A percentile compares a stretch with the other conserved stretches of the same genome.
Evolutionary conservation across 306 rosid genomes (phyloP).

Genomic region (Benincasa hispida): DNA sequence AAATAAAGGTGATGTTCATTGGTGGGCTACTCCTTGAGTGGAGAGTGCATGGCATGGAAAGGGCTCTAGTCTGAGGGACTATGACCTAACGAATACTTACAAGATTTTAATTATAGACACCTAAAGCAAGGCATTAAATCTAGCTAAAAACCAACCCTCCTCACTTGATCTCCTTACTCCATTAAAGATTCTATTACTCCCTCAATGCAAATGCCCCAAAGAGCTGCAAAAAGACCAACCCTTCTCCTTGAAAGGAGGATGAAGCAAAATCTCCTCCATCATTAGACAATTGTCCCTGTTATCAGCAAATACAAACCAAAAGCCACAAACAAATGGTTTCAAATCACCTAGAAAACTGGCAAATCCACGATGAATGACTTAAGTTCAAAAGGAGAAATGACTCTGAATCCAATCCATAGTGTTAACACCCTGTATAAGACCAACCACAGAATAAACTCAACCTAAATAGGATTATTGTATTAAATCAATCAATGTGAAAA

Average conservation of each 20-base stretch:
- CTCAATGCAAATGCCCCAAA: neutral
- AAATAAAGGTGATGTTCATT: too few species aligned
- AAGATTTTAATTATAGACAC: neutral
- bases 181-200: neutral
- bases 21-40: too few species aligned
- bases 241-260: neutral
- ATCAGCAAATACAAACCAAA: neutral
- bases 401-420: neutral
- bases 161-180: neutral
- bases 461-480: neutral
- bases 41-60: neutral
- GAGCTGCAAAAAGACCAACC: neutral
- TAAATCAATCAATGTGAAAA: neutral
- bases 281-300: neutral
- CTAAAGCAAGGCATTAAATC: neutral
- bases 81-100: neutral
- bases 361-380: neutral
- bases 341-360: neutral
- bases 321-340: neutral
- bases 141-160: neutral
- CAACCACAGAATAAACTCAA: neutral
- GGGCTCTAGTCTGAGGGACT: neutral
- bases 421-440: neutral
- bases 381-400: neutral
- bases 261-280: neutral